Base-by-base conservation (phyloP, 345 rosid species). In the Fremontodendron californicum region DNA sequence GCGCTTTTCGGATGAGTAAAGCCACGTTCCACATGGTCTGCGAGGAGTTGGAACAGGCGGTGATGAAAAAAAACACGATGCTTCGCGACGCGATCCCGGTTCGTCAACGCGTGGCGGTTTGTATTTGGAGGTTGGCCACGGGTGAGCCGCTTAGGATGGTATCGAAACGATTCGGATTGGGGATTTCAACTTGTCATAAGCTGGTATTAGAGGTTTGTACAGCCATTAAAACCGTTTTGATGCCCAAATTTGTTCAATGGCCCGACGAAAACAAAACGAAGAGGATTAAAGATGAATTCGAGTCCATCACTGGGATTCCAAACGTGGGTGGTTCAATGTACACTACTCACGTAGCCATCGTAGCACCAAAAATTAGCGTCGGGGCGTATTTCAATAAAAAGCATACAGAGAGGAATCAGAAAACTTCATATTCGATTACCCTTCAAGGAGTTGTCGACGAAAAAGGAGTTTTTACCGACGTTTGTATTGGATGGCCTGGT, bases 181-280 rank as follows among this genome's bases (percentile, higher is more conserved):
- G 91, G 25, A 88, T 88, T 40, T 88, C 91, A 19, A 88, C 91
- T 21, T 88, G 91, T 58, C 91, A 88, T 45, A 88, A 88, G 79
- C 82, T 88, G 25, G 83, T 88, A 6, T 71, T 88, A 1, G 91
- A 88, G 78, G 91, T 88, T 49, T 88, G 88, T 75, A 49, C 85
- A 0, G 91, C 89, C 0, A 86, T 88, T 9, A 78, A 66, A 74
- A 69, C 60, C 2, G 82, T 88, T 18, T 52, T 88, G 29, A 88
- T 88, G 89, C 88, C 84, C 3, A 86, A 80, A 80, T 86, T 76
- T 51, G 81, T 88, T 37, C 84, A 83, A 49, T 88, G 91, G 91
- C 89, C 91, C 0, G 86, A 83, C 55, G 87, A 75, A 25, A 51
- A 52, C 23, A 75, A 40, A 65, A 18, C 80, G 74, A 64, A 72